phyloP scores from a whole-genome alignment of 345 rosid genomes.

The Angophora floribunda region DNA sequence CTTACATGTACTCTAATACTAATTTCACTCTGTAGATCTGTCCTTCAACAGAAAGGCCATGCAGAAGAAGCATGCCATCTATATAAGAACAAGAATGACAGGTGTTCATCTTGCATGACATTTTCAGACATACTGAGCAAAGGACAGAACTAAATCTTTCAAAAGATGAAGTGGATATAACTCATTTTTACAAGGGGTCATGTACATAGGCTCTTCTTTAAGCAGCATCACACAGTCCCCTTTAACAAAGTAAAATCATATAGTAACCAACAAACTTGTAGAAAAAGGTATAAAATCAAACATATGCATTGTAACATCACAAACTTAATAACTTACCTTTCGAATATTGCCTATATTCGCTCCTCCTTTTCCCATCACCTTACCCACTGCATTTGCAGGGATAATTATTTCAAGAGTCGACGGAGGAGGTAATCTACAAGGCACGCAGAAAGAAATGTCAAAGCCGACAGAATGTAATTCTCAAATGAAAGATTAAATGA shows the following conservation, averaged over 20 bases:
- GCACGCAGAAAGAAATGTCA: not conserved
- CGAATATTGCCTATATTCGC: conserved; percentile 79
- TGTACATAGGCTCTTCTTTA: not conserved
- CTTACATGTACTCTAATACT: not conserved
- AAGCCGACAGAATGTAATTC: not conserved
- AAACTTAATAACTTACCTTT: conserved; percentile 38
- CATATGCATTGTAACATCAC: not conserved
- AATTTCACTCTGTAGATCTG: not conserved
- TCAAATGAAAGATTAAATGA: not conserved
- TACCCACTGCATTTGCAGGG: conserved; percentile 81
- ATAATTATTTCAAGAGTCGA: conserved; percentile 65
- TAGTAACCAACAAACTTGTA: not conserved
- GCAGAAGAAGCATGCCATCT: not conserved
- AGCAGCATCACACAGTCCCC: not conserved
- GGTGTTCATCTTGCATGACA: not conserved
- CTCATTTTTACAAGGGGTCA: not conserved
- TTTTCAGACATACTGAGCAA: not conserved
- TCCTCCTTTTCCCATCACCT: conserved; percentile 93
- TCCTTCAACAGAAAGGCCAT: not conserved
- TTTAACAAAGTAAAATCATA: not conserved
- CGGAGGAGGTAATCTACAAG: conserved; percentile 44
- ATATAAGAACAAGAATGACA: not conserved
- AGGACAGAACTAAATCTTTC: not conserved
- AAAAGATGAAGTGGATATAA: not conserved
- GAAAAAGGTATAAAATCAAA: not conserved